Percentiles rank a stretch among this genome's conserved stretches.
Evolutionary conservation across 768 basidiomycete genomes (phyloP).

Genomic region (Dendrothele bispora): DNA sequence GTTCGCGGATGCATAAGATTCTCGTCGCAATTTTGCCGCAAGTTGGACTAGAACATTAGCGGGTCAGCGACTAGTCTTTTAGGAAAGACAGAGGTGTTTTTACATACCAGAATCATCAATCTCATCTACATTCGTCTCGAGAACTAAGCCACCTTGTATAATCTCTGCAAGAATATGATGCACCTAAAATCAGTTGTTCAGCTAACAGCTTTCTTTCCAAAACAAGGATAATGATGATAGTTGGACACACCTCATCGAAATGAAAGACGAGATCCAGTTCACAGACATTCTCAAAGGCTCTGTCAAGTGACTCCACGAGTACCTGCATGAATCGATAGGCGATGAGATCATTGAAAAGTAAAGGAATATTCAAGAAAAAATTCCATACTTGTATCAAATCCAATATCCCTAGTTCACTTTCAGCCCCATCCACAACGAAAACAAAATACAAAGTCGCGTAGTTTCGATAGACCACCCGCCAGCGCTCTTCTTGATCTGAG

Average conservation of each 20-base stretch:
- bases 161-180: conserved; percentile 96
- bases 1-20: conserved; percentile 80
- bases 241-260: conserved; percentile 82
- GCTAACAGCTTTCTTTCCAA: not conserved
- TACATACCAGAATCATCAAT: conserved; percentile 69
- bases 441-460: conserved; percentile 98
- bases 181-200: conserved; percentile 51
- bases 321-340: conserved; percentile 52
- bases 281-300: conserved; percentile 97
- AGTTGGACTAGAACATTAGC: conserved; percentile 53
- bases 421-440: conserved; percentile 93
- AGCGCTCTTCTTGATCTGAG: conserved; percentile 54
- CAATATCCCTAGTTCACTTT: conserved; percentile 94
- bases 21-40: conserved; percentile 70
- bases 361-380: not conserved
- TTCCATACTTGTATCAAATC: conserved; percentile 89
- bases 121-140: conserved; percentile 92
- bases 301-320: conserved; percentile 94
- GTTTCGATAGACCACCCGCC: conserved; percentile 90
- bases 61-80: not conserved
- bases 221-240: not conserved
- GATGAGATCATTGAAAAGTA: not conserved
- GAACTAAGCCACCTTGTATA: conserved; percentile 93
- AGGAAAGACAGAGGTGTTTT: conserved; percentile 5
- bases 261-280: conserved; percentile 98